Evolutionary conservation across 2,329 filamentous ascomycete species (phyloP).

Genomic region (Fusarium sp.): DNA sequence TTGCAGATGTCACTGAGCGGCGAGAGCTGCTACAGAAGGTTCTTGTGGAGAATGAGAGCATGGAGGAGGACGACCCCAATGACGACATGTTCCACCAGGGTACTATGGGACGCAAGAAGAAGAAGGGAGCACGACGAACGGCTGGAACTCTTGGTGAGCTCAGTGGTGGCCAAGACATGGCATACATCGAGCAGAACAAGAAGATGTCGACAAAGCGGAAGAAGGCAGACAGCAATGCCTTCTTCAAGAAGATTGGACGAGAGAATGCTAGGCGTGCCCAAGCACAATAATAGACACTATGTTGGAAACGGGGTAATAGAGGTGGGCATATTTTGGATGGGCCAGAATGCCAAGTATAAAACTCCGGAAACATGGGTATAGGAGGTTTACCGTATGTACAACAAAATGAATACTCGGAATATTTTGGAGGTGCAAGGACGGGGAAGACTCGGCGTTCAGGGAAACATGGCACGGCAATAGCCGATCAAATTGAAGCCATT

Average conservation of each 20-base stretch:
- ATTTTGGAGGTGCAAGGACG: conserved; percentile 27
- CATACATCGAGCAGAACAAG: conserved; percentile 90
- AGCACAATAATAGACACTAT: conserved; percentile 44
- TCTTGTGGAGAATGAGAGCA: conserved; percentile 86
- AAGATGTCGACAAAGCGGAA: conserved; percentile 63
- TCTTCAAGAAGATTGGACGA: conserved; percentile 61
- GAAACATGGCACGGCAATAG: conserved; percentile 18
- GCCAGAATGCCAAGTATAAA: conserved; percentile 18
- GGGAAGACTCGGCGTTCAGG: conserved; percentile 48
- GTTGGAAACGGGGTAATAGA: conserved; percentile 17
- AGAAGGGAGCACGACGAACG: conserved; percentile 78
- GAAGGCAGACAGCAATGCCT: conserved; percentile 58
- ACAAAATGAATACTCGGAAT: conserved; percentile 1
- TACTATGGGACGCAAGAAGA: conserved; percentile 64
- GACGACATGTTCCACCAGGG: conserved; percentile 60
- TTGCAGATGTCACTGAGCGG: conserved; percentile 82
- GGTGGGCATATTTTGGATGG: conserved; percentile 2
- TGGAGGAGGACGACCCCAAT: conserved; percentile 77
- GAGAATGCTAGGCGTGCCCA: conserved; percentile 59
- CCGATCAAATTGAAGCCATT: conserved; percentile 31
- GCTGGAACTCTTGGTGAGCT: conserved; percentile 89
- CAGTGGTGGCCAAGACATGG: conserved; percentile 95
- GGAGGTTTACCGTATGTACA: conserved; percentile 8
- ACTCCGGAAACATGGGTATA: conserved; percentile 12
- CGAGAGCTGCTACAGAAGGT: conserved; percentile 91